phyloP scores from a whole-genome alignment of 2,329 filamentous ascomycete species.

The Epichloe aotearoae region DNA sequence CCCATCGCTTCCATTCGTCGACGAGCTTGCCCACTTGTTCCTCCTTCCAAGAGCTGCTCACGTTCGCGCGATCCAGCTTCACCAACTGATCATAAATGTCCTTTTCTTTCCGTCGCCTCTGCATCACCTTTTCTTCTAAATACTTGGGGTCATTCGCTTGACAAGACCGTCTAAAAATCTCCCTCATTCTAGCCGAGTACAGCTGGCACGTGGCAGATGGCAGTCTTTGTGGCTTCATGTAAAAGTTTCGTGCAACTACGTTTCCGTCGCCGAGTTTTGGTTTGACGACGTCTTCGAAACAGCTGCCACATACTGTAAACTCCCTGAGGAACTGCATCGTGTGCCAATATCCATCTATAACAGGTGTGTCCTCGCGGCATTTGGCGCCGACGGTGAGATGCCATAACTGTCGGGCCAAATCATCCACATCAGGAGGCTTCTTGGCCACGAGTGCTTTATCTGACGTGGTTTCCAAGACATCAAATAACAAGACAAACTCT shows the following conservation, averaged over 20 bases:
- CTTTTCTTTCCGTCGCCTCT: slow-evolving; percentile 46
- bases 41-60: slow-evolving; percentile 25
- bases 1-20: slow-evolving; percentile 44
- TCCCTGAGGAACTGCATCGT: slow-evolving; percentile 61
- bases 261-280: slow-evolving; percentile 43
- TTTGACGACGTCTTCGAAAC: slow-evolving; percentile 67
- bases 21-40: slow-evolving; percentile 34
- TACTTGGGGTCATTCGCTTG: slow-evolving; percentile 52
- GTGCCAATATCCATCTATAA: slow-evolving; percentile 59
- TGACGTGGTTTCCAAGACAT: slow-evolving; percentile 43
- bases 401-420: slow-evolving; percentile 50
- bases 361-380: slow-evolving; percentile 51
- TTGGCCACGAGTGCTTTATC: slow-evolving; percentile 34
- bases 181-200: slow-evolving; percentile 68
- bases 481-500: slow-evolving; percentile 46
- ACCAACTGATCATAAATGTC: slow-evolving; percentile 43
- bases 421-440: slow-evolving; percentile 40
- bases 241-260: slow-evolving; percentile 52
- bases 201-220: slow-evolving; percentile 56
- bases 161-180: slow-evolving; percentile 55
- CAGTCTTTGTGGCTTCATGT: slow-evolving; percentile 43
- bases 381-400: slow-evolving; percentile 45
- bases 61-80: slow-evolving; percentile 24
- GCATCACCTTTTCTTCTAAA: slow-evolving; percentile 42
- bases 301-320: slow-evolving; percentile 77